Percentiles rank a stretch among this genome's conserved stretches.
These are phyloP conservation scores for Syncephalastrum racemosum DNA, from an alignment of 371 early-diverging fungal genomes.

Conservation along the genomic window DNA sequence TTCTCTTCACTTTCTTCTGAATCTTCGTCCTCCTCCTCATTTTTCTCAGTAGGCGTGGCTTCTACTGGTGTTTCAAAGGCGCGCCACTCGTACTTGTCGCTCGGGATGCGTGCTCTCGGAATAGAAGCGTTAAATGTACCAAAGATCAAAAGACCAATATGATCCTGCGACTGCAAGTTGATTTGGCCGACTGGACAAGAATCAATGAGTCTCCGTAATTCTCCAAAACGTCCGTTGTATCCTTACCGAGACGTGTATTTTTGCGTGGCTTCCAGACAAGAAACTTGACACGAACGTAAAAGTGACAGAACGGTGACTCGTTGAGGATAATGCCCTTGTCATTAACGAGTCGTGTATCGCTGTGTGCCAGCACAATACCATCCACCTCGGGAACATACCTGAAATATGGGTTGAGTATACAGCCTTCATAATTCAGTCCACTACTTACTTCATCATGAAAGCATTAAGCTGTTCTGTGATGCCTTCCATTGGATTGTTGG, in stretches of 20 bases:
- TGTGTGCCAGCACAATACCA: slow-evolving; percentile 86
- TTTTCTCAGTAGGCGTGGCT: neutral
- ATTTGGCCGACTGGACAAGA: slow-evolving; percentile 72
- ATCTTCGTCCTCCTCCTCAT: slow-evolving; percentile 20
- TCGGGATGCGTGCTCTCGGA: slow-evolving; percentile 77
- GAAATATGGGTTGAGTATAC: neutral
- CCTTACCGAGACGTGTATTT: slow-evolving; percentile 66
- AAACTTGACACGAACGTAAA: slow-evolving; percentile 71
- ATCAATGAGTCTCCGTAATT: neutral
- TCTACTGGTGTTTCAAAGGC: slow-evolving; percentile 33
- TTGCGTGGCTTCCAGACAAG: slow-evolving; percentile 82
- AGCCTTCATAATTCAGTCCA: neutral
- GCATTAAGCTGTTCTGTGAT: slow-evolving; percentile 79
- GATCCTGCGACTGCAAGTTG: slow-evolving; percentile 93
- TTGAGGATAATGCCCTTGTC: slow-evolving; percentile 69
- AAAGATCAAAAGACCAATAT: slow-evolving; percentile 90
- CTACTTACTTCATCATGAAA: slow-evolving; percentile 79
- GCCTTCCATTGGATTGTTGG: slow-evolving; percentile 67
- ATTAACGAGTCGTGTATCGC: slow-evolving; percentile 60
- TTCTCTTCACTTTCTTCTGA: slow-evolving; percentile 17
- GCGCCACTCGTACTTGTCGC: slow-evolving; percentile 72
- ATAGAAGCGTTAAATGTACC: slow-evolving; percentile 96
- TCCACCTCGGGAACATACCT: slow-evolving; percentile 85
- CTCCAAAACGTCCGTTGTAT: neutral
- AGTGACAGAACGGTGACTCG: slow-evolving; percentile 85